Conservation (phyloP, 2,329 filamentous ascomycete genomes). For the Trichoderma asperellum region DNA sequence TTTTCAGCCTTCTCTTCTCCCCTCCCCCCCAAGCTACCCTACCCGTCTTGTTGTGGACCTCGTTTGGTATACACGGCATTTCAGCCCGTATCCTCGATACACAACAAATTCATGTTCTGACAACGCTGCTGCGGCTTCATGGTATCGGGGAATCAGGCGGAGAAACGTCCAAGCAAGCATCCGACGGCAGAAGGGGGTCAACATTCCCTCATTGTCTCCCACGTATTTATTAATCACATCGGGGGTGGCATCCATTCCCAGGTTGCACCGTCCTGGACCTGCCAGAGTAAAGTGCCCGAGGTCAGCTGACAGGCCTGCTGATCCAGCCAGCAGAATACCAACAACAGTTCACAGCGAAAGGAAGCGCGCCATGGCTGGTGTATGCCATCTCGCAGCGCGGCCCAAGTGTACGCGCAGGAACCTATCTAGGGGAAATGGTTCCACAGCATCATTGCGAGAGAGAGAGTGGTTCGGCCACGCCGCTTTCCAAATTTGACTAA, state of each 20-base stretch:
- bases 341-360: not conserved
- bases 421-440: slow-evolving; percentile 18
- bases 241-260: slow-evolving; percentile 15
- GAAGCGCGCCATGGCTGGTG: not conserved
- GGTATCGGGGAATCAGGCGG: not conserved
- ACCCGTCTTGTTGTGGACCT: not conserved
- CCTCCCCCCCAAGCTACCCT: not conserved
- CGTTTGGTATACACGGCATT: not conserved
- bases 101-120: slow-evolving; percentile 2
- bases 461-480: slow-evolving; percentile 26
- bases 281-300: slow-evolving; percentile 20
- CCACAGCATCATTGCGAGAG: slow-evolving; percentile 22
- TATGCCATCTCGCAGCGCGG: slow-evolving; percentile 5
- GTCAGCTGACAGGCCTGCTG: slow-evolving; percentile 26
- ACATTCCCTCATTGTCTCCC: slow-evolving; percentile 21
- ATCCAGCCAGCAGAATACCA: slow-evolving; percentile 15
- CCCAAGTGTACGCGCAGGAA: slow-evolving; percentile 19
- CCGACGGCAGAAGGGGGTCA: slow-evolving; percentile 9
- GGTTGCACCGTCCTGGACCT: slow-evolving; percentile 6
- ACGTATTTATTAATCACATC: slow-evolving; percentile 2
- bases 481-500: slow-evolving; percentile 14
- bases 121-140: not conserved
- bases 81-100: slow-evolving; percentile 7
- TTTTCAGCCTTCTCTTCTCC: slow-evolving; percentile 11
- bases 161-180: not conserved